Base-by-base conservation (phyloP, 441 rosid genomes). In the Arabidopsis hybrid region DNA sequence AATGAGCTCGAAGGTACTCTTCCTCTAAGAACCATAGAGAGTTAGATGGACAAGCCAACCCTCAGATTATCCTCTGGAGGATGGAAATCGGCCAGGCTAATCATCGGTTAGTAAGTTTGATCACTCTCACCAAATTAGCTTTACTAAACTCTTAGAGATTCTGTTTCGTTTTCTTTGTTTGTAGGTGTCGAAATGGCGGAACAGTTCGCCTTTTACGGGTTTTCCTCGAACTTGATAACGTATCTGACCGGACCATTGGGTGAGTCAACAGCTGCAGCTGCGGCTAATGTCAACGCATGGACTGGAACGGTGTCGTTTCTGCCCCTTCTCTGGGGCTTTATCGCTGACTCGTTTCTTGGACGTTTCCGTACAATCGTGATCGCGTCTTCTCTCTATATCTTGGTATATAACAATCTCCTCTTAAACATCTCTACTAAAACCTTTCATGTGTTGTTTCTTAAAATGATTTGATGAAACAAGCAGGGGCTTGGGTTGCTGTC, bases 231-330 rank as follows among this genome's bases (percentile, higher is more conserved):
- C 74, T 78, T 90, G 0, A 87, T 88, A 1, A 88, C 62, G 47
- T 90, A 82, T 67, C 31, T 90, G 82, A 90, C 91, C 0, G 93
- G 90, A 2, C 88, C 90, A 36, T 72, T 87, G 31, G 88, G 84
- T 6, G 83, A 83, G 85, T 85, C 92, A 18, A 88, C 87, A n/a
- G 89, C 85, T n/a, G 16, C 70, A 12, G 93, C 92, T 9, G 91
- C 91, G 6, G 88, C 77, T 21, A 86, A 85, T 68, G 83, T 87
- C 34, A 89, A 89, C 31, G 82, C 75, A 4, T 87, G 90, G 91
- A 45, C 29, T 1, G 96, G 91, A 18, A 80, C 83, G 38, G 77
- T 80, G 8, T 60, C 76, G 61, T 69, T 90, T 60, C 59, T 83
- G 45, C 88, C 93, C 0, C 77, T 91, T 43, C 70, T 91, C 0